Percentiles rank a stretch among this genome's conserved stretches.
These are phyloP conservation scores for Linum usitatissimum DNA, from an alignment of 345 rosid species.

Conservation along the genomic window DNA sequence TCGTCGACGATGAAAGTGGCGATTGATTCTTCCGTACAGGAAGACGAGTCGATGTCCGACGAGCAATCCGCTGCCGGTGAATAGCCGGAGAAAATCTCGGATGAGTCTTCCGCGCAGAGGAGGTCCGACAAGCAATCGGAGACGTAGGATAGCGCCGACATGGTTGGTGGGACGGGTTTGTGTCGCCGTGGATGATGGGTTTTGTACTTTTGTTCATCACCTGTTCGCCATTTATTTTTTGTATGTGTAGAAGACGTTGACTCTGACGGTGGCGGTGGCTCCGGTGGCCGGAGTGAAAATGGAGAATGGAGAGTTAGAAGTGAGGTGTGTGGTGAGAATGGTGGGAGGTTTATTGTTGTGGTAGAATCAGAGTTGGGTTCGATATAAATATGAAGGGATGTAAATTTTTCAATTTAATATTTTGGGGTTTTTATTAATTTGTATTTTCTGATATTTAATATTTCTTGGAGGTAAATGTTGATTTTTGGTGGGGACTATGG, in stretches of 20 bases:
- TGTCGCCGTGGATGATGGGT: conserved; percentile 4
- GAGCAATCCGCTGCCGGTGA: conserved; percentile 42
- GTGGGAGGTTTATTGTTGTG: background rate
- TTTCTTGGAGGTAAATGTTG: background rate
- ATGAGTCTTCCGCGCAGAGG: conserved; percentile 63
- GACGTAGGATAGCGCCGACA: conserved; percentile 37
- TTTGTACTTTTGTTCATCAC: conserved; percentile 23
- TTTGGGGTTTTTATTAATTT: background rate
- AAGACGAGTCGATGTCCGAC: conserved; percentile 49
- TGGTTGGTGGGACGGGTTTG: conserved; percentile 13
- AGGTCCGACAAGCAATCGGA: conserved; percentile 57
- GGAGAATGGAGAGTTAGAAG: conserved; percentile 4
- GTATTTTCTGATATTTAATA: background rate
- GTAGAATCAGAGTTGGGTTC: conserved; percentile 32
- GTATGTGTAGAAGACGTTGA: background rate
- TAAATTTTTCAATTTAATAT: background rate
- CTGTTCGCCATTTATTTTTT: conserved; percentile 23
- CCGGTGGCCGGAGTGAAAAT: conserved; percentile 10
- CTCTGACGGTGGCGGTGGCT: background rate
- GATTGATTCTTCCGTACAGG: conserved; percentile 44
- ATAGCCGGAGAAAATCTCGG: conserved; percentile 51
- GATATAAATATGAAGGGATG: conserved; percentile 56
- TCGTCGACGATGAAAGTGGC: conserved; percentile 63
- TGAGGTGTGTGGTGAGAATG: conserved; percentile 7
- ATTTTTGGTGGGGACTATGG: background rate